Conservation (phyloP, 1,139 yeast genomes). For the Blastobotrys illinoisensis region DNA sequence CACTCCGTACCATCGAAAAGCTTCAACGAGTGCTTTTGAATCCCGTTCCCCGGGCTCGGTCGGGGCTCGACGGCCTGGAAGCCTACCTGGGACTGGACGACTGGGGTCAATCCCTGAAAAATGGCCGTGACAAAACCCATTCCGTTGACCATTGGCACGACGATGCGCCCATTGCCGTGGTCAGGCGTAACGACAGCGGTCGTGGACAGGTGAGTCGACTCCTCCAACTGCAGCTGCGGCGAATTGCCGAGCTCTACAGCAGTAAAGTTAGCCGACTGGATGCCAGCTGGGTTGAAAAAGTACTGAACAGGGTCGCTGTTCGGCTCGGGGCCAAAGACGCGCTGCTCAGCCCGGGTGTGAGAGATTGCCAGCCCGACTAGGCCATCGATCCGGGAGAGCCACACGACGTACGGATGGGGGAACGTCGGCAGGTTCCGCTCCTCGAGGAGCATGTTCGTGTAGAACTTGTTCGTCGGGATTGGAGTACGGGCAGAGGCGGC, state of each 20-base stretch:
- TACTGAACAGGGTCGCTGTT: conserved; percentile 29
- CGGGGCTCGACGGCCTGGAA: conserved; percentile 33
- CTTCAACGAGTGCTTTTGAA: conserved; percentile 40
- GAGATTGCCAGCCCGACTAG: conserved; percentile 60
- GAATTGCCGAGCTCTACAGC: conserved; percentile 29
- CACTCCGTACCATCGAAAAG: conserved; percentile 47
- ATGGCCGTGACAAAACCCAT: conserved; percentile 70
- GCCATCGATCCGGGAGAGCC: conserved; percentile 45
- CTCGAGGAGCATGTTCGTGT: conserved; percentile 68
- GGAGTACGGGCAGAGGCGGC: conserved; percentile 34
- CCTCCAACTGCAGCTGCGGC: conserved; percentile 11
- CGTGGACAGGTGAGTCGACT: conserved; percentile 44
- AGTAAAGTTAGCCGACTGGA: conserved; percentile 33
- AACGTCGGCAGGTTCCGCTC: conserved; percentile 59
- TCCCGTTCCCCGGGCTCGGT: conserved; percentile 26
- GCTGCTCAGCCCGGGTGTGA: conserved; percentile 51
- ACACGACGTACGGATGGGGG: conserved; percentile 80
- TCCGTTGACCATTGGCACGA: conserved; percentile 53
- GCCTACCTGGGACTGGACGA: conserved; percentile 52
- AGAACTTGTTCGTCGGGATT: conserved; percentile 76
- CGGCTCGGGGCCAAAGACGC: conserved; percentile 60
- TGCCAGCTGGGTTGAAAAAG: conserved; percentile 37
- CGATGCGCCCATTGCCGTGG: conserved; percentile 45
- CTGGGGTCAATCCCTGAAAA: conserved; percentile 58
- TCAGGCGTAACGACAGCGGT: conserved; percentile 42